phyloP scores from a whole-genome alignment of 306 rosid genomes.

The Datisca glomerata region DNA sequence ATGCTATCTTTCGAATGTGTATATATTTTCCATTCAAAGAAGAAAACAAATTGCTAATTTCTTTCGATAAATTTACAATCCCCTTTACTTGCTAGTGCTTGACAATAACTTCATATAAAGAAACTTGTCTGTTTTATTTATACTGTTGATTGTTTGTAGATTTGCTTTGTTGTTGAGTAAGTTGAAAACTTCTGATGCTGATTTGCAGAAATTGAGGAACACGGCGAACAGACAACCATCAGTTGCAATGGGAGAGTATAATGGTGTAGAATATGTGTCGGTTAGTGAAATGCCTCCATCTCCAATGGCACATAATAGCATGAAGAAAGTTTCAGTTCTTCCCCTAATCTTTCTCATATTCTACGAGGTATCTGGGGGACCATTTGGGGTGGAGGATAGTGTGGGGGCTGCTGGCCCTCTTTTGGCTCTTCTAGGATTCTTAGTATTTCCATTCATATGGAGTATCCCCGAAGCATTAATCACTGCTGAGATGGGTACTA shows the following conservation, averaged over 20 bases:
- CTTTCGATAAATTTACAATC: too few species aligned
- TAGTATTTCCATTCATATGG: conserved; percentile 83
- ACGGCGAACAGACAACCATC: conserved; percentile 28
- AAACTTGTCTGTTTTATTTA: too few species aligned
- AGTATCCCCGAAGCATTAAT: conserved; percentile 88
- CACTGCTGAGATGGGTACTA: conserved; percentile 92
- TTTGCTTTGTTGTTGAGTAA: too few species aligned
- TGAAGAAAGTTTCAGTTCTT: conserved; percentile 52
- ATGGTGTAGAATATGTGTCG: conserved; percentile 24
- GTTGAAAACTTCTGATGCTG: too few species aligned
- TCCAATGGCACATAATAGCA: conserved; percentile 16
- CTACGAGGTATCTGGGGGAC: conserved; percentile 96
- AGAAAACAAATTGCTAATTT: too few species aligned
- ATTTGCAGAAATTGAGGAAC: conserved; percentile 54
- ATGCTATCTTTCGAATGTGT: too few species aligned
- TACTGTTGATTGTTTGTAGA: too few species aligned
- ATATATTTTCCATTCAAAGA: too few species aligned
- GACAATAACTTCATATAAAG: too few species aligned
- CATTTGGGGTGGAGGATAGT: conserved; percentile 83
- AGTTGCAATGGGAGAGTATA: conserved; percentile 38
- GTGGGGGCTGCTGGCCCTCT: conserved; percentile 90
- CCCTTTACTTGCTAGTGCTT: too few species aligned
- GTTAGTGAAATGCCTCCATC: conserved; percentile 39
- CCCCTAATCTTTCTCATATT: conserved; percentile 88
- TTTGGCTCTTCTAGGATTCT: conserved; percentile 64